These are phyloP conservation scores for Schrenkiella parvula DNA, from an alignment of 345 rosid genomes.

Conservation along the genomic window DNA sequence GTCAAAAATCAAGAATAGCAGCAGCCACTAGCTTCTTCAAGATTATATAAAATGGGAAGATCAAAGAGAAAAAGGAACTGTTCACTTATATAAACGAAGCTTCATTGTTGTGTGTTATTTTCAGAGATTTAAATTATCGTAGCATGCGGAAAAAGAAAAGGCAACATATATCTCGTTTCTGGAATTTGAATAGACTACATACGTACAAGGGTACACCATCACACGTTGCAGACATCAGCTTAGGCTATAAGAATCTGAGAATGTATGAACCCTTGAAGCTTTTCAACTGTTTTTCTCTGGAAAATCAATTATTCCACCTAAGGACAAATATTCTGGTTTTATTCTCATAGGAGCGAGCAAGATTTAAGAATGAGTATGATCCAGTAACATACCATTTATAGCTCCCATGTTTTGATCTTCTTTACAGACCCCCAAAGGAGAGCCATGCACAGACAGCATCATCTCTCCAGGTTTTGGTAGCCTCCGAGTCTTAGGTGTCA, in stretches of 20 bases:
- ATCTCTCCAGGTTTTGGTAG: slow-evolving; percentile 84
- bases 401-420: slow-evolving; percentile 89
- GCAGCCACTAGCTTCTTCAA: background rate
- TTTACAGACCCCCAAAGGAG: slow-evolving; percentile 84
- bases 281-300: slow-evolving; percentile 24
- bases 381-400: slow-evolving; percentile 52
- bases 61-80: background rate
- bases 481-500: slow-evolving; percentile 82
- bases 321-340: background rate
- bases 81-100: slow-evolving; percentile 1
- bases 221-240: background rate
- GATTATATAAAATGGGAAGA: background rate
- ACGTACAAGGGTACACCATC: background rate
- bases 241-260: background rate
- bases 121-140: background rate
- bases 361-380: background rate
- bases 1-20: background rate
- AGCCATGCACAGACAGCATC: slow-evolving; percentile 78
- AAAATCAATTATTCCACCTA: background rate
- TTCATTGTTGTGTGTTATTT: background rate
- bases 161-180: background rate
- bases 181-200: background rate
- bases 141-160: background rate
- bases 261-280: background rate
- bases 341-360: background rate